Evolutionary conservation across 768 basidiomycete genomes (phyloP).

Genomic region (Erythrobasidium yunnanense): DNA sequence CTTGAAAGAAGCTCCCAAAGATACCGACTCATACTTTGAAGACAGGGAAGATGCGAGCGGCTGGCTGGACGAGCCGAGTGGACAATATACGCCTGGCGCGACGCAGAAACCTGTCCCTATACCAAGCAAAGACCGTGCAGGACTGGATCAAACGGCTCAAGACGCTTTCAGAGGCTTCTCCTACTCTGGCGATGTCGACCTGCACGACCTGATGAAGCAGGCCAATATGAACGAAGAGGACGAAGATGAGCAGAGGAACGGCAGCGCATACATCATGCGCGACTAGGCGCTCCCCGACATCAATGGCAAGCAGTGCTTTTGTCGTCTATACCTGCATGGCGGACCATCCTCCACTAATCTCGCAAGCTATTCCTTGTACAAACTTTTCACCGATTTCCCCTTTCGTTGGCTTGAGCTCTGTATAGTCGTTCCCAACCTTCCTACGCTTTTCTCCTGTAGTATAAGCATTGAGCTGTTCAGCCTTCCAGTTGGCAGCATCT

Average conservation of each 20-base stretch:
- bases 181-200: constrained; percentile 42
- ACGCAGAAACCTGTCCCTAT: constrained; percentile 22
- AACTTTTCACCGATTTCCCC: not conserved
- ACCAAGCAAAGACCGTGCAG: constrained; percentile 2
- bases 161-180: constrained; percentile 94
- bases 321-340: too few relatives aligned
- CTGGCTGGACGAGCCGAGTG: constrained; percentile 49
- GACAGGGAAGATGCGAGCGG: constrained; percentile 42
- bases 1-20: constrained; percentile 58
- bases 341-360: too few relatives aligned
- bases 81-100: constrained; percentile 29
- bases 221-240: constrained; percentile 1
- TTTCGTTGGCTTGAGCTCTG: too few relatives aligned
- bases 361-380: too few relatives aligned
- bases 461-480: too few relatives aligned
- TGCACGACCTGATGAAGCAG: constrained; percentile 16
- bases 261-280: too few relatives aligned
- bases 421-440: too few relatives aligned
- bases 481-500: too few relatives aligned
- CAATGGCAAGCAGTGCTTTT: too few relatives aligned
- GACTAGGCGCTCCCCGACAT: not conserved
- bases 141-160: constrained; percentile 77
- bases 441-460: too few relatives aligned
- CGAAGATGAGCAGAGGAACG: constrained; percentile 7
- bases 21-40: constrained; percentile 42